Evolutionary conservation across 495 filamentous ascomycete species (phyloP).

Genomic region (Ramalina intermedia): DNA sequence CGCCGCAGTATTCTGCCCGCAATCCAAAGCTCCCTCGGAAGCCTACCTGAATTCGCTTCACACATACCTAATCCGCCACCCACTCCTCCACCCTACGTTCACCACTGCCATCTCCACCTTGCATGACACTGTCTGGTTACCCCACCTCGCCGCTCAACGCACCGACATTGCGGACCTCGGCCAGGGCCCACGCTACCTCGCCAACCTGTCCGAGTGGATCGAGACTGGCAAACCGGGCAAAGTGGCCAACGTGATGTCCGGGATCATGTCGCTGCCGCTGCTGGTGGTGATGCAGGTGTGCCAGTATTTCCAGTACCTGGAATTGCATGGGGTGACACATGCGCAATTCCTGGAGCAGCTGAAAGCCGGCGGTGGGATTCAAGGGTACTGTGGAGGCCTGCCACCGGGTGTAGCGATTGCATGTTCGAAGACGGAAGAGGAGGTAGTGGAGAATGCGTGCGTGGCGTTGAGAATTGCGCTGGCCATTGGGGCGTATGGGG

Average conservation of each 20-base stretch:
- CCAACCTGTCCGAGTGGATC: slow-evolving; percentile 13
- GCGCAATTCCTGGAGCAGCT: slow-evolving; percentile 3
- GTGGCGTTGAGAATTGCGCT: slow-evolving; percentile 15
- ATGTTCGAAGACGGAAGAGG: slow-evolving; percentile 14
- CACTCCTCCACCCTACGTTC: slow-evolving; percentile 2
- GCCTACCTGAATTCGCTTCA: slow-evolving; percentile 2
- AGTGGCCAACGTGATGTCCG: slow-evolving; percentile 16
- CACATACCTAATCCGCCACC: not conserved
- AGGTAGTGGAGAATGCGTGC: slow-evolving; percentile 13
- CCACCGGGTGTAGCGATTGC: slow-evolving; percentile 19
- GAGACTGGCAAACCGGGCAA: slow-evolving; percentile 2
- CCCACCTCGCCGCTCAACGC: slow-evolving; percentile 2
- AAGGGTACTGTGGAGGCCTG: slow-evolving; percentile 19
- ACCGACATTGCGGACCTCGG: slow-evolving; percentile 9
- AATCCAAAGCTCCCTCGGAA: slow-evolving; percentile 10
- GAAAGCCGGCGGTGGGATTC: slow-evolving; percentile 12
- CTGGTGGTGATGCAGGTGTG: slow-evolving; percentile 18
- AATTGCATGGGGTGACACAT: slow-evolving; percentile 7
- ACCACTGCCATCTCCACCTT: not conserved
- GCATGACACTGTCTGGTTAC: slow-evolving; percentile 1
- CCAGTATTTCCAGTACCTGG: slow-evolving; percentile 25
- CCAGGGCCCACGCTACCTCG: slow-evolving; percentile 9
- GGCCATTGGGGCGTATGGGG: slow-evolving; percentile 20
- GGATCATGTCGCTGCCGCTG: slow-evolving; percentile 21
- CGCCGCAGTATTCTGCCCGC: slow-evolving; percentile 9